Conservation (phyloP, 371 early-diverging fungal species). For the Rozella allomycis region DNA sequence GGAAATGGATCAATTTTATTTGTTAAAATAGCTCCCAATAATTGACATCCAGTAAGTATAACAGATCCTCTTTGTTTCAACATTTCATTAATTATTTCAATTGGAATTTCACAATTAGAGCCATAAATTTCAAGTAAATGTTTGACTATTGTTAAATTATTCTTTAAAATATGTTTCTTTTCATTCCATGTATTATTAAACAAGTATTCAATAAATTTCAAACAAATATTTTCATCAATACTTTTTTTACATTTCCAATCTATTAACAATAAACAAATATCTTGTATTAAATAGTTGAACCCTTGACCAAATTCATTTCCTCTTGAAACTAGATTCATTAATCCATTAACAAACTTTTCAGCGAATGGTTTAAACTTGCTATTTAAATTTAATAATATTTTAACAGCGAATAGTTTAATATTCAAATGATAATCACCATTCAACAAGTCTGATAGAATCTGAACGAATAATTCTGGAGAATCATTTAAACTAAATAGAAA, state of each 20-base stretch:
- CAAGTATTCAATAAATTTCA: conserved; percentile 18
- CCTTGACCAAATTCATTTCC: conserved; percentile 33
- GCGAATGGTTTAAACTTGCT: conserved; percentile 36
- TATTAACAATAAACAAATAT: conserved; percentile 6
- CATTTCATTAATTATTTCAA: too few species aligned
- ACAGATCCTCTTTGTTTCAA: too few species aligned
- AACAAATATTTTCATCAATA: conserved; percentile 12
- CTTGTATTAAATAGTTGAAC: conserved; percentile 43
- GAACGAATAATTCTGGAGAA: too few species aligned
- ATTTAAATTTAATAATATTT: conserved; percentile 32
- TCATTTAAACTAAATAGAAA: too few species aligned
- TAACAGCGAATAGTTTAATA: conserved; percentile 31
- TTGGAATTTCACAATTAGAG: too few species aligned
- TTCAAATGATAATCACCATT: too few species aligned
- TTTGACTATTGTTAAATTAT: conserved; percentile 31
- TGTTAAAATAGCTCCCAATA: too few species aligned
- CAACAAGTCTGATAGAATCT: too few species aligned
- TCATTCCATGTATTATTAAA: conserved; percentile 23
- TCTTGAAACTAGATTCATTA: conserved; percentile 27
- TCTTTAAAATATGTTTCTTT: conserved; percentile 13
- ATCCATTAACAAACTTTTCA: conserved; percentile 26
- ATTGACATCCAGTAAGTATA: too few species aligned
- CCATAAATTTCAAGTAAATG: conserved; percentile 34
- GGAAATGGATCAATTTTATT: too few species aligned
- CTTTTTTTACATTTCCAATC: too few species aligned